Conservation (phyloP, 176 grass and related monocot species). For the Avena insularis region DNA sequence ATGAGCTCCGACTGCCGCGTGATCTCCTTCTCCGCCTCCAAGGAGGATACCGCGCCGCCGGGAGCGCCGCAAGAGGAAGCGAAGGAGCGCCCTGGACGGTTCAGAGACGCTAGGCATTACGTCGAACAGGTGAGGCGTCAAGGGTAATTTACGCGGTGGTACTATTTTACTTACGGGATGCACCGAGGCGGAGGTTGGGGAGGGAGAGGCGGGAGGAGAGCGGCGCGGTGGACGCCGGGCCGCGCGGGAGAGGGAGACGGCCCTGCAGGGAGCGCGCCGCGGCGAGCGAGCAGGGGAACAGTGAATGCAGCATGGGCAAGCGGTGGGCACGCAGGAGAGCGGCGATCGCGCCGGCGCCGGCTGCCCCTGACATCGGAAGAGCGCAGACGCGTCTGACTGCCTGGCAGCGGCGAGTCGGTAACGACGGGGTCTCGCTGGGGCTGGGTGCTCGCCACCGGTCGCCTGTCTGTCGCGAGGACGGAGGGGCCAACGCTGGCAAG, state of each 20-base stretch:
- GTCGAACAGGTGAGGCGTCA: conserved; percentile 38
- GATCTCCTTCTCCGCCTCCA: background rate
- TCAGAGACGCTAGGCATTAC: conserved; percentile 29
- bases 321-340: conserved; percentile 33
- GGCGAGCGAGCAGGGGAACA: background rate
- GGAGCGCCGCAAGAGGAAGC: background rate
- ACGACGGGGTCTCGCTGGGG: background rate
- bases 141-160: background rate
- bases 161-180: background rate
- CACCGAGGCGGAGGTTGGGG: conserved; percentile 36
- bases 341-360: conserved; percentile 29
- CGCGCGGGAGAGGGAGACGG: background rate
- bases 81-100: conserved; percentile 38
- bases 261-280: background rate
- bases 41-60: background rate
- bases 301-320: conserved; percentile 2
- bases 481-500: background rate
- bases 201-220: conserved; percentile 3
- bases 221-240: background rate
- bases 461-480: background rate
- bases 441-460: background rate
- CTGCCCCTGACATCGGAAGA: conserved; percentile 34
- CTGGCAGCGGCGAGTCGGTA: background rate
- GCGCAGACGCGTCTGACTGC: background rate
- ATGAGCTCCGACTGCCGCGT: conserved; percentile 71